Evolutionary conservation across 768 basidiomycete species (phyloP).

Genomic region (Pisolithus orientalis): DNA sequence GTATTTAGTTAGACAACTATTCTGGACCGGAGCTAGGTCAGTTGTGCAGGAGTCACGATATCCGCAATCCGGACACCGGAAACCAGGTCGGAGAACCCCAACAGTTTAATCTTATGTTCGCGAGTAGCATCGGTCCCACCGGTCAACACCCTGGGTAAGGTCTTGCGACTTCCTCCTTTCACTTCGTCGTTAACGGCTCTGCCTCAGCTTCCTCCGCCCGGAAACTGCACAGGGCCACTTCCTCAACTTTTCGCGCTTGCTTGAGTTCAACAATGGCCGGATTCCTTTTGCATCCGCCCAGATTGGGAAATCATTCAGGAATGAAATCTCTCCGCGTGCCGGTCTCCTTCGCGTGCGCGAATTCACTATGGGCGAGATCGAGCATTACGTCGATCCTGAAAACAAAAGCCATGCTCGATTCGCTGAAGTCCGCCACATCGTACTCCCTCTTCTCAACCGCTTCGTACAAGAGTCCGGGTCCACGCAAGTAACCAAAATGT

Average conservation of each 20-base stretch:
- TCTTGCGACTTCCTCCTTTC: background rate
- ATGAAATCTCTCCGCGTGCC: slow-evolving; percentile 96
- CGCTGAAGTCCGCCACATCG: slow-evolving; percentile 68
- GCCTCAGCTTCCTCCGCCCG: slow-evolving; percentile 80
- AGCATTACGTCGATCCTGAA: slow-evolving; percentile 94
- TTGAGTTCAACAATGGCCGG: slow-evolving; percentile 97
- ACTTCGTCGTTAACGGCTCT: background rate
- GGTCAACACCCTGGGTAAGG: slow-evolving; percentile 88
- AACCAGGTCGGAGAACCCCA: slow-evolving; percentile 92
- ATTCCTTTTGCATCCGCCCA: slow-evolving; percentile 97
- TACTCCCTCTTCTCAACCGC: slow-evolving; percentile 73
- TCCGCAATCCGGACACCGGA: slow-evolving; percentile 86
- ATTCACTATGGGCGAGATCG: slow-evolving; percentile 99
- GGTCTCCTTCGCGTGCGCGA: slow-evolving; percentile 96
- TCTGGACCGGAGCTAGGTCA: slow-evolving; percentile 84
- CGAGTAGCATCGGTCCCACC: slow-evolving; percentile 94
- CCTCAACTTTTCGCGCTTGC: slow-evolving; percentile 93
- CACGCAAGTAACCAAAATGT: slow-evolving; percentile 57
- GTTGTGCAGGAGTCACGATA: slow-evolving; percentile 71
- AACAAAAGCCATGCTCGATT: slow-evolving; percentile 89
- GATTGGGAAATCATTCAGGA: slow-evolving; percentile 93
- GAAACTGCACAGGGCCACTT: slow-evolving; percentile 99
- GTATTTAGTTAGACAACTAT: slow-evolving; percentile 65
- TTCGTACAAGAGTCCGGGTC: slow-evolving; percentile 74
- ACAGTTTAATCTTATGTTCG: slow-evolving; percentile 98